Evolutionary conservation across 176 grass and related monocot species (phyloP), one percentile per base, ranked within the genome.

Genomic region (Cenchrus purpureus): DNA sequence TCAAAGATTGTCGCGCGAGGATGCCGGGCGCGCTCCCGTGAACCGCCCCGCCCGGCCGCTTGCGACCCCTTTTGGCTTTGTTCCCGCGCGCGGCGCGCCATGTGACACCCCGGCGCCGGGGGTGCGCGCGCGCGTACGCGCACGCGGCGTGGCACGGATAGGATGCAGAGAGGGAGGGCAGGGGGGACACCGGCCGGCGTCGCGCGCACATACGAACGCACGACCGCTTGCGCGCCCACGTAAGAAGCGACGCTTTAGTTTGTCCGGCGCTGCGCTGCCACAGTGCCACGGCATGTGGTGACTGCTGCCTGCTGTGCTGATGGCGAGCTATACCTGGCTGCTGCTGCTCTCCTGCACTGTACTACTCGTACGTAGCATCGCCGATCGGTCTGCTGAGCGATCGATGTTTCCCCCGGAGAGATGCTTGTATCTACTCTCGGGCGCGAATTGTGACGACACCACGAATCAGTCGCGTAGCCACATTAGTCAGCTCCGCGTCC

Each of bases 21-120:
- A 55, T 77, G 61, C 62, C 83, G 62, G 83, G 10, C 85, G 66
- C 2, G 85, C 85, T 54, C 85, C 79, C 85, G 79, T 87, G 85
- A 82, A 46, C 85, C 51, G 40, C 10, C 12, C 54, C 72, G 17
- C 9, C 58, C 71, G 82, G 64, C 45, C 45, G 45, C 44, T 44
- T 20, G 28, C 56, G 9, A 56, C 15, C 25, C 83, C 56, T 6
- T 48, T n/a, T 37, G 34, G 67, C 34, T 83, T 57, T 58, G 73
- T 85, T 57, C 12, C 50, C 61, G 66, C 66, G 34, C 34, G 34
- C 34, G 2, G 63, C 73, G 50, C 72, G 61, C 52, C 20, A 10
- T 6, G 50, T 57, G 51, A 53, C 6, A 25, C 1, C 5, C 9
- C 22, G 5, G 78, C 11, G 22, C 65, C 45, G 12, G 62, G 48